phyloP scores from a whole-genome alignment of 202 grass and related monocot genomes.

The Carex arenaria region DNA sequence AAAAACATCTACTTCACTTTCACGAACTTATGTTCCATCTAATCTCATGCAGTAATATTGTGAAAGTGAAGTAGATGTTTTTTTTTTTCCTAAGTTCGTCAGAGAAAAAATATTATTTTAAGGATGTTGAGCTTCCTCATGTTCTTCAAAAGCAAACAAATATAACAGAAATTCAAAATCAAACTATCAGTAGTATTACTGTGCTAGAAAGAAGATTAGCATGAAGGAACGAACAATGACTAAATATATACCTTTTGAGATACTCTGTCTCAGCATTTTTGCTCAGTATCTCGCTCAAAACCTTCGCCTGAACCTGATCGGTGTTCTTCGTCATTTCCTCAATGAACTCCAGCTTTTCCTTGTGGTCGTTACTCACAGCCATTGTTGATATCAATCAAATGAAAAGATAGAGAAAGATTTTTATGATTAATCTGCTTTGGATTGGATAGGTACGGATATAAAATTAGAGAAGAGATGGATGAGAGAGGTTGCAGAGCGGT shows the following conservation, averaged over 20 bases:
- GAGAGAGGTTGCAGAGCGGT: constrained; percentile 13
- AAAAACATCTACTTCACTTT: neutral
- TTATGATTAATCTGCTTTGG: neutral
- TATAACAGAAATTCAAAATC: neutral
- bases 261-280: constrained; percentile 78
- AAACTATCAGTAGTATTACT: neutral
- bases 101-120: no score
- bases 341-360: constrained; percentile 75
- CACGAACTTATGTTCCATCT: no score
- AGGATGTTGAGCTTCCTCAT: neutral
- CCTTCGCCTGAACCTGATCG: constrained; percentile 48
- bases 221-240: neutral
- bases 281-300: constrained; percentile 57
- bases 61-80: no score
- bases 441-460: neutral
- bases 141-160: neutral
- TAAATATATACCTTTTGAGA: constrained; percentile 29
- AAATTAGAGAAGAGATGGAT: constrained; percentile 22
- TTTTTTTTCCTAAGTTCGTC: no score
- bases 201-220: neutral
- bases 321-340: constrained; percentile 60
- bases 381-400: neutral
- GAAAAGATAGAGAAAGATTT: neutral
- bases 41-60: no score
- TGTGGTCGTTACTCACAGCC: constrained; percentile 55